phyloP scores from a whole-genome alignment of 257 asterid genomes.

The Salvia miltiorrhiza region DNA sequence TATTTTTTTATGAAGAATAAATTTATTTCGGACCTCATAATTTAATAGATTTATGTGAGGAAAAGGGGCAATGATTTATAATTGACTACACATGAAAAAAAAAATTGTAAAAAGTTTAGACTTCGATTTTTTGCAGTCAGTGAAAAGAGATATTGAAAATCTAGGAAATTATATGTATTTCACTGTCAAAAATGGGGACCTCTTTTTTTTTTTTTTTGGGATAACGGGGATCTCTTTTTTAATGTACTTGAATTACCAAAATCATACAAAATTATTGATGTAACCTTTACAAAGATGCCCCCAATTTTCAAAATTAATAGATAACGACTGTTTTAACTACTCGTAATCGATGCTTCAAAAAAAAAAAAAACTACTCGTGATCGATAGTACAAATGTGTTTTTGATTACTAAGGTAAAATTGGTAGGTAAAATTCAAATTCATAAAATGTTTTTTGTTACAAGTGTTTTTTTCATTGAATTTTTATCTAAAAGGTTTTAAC shows the following conservation, averaged over 20 bases:
- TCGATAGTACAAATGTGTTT: not conserved
- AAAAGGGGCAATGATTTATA: not conserved
- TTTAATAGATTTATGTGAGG: not conserved
- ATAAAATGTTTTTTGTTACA: too few species aligned
- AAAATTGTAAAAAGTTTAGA: slow-evolving; percentile 5
- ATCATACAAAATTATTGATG: slow-evolving; percentile 7
- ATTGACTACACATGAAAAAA: slow-evolving; percentile 12
- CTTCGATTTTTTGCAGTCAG: not conserved
- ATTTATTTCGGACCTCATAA: not conserved
- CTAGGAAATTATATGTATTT: not conserved
- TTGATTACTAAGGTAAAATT: not conserved
- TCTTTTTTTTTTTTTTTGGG: not conserved
- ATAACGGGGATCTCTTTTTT: not conserved
- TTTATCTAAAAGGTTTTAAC: too few species aligned
- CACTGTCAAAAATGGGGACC: slow-evolving; percentile 33
- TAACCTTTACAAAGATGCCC: not conserved
- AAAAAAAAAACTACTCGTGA: too few species aligned
- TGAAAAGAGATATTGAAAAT: slow-evolving; percentile 5
- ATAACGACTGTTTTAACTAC: not conserved
- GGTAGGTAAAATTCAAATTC: not conserved
- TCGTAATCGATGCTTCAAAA: not conserved
- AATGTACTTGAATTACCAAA: slow-evolving; percentile 3
- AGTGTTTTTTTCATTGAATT: too few species aligned
- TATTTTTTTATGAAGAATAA: too few species aligned
- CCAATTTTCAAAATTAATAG: not conserved